phyloP scores from a whole-genome alignment of 805 yeast genomes.

The Wilhelminamyces savonicus region DNA sequence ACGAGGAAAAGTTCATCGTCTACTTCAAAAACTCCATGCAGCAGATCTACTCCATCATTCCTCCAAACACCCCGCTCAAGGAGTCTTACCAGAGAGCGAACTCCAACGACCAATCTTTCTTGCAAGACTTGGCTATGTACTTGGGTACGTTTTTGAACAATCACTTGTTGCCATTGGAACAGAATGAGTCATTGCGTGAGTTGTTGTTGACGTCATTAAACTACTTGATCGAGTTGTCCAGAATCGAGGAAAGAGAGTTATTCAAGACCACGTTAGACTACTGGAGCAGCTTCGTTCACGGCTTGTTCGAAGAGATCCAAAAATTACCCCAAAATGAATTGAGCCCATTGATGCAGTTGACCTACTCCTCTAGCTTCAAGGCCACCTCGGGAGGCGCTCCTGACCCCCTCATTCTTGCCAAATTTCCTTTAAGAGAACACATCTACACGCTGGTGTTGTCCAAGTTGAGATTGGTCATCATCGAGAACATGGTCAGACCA shows the following conservation, averaged over 20 bases:
- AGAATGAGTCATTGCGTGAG: slow-evolving; percentile 43
- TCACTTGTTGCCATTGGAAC: slow-evolving; percentile 64
- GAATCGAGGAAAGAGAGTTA: slow-evolving; percentile 91
- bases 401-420: slow-evolving; percentile 71
- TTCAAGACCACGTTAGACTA: slow-evolving; percentile 94
- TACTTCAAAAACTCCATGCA: slow-evolving; percentile 73
- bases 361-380: slow-evolving; percentile 34
- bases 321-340: slow-evolving; percentile 65
- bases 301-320: slow-evolving; percentile 81
- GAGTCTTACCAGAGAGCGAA: slow-evolving; percentile 67
- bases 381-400: slow-evolving; percentile 64
- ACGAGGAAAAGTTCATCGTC: slow-evolving; percentile 50
- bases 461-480: slow-evolving; percentile 82
- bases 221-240: slow-evolving; percentile 77
- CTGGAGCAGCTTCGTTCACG: slow-evolving; percentile 84
- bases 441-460: slow-evolving; percentile 74
- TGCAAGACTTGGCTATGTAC: slow-evolving; percentile 93
- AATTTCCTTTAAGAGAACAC: slow-evolving; percentile 80
- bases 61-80: slow-evolving; percentile 65
- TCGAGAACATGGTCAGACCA: slow-evolving; percentile 97
- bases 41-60: slow-evolving; percentile 62
- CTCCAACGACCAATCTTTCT: slow-evolving; percentile 83
- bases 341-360: slow-evolving; percentile 71
- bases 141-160: slow-evolving; percentile 75
- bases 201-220: slow-evolving; percentile 67